Percentiles rank a stretch among this genome's conserved stretches.
Conservation (phyloP, 192 early-diverging fungal species). For the Coemansia sp. region DNA sequence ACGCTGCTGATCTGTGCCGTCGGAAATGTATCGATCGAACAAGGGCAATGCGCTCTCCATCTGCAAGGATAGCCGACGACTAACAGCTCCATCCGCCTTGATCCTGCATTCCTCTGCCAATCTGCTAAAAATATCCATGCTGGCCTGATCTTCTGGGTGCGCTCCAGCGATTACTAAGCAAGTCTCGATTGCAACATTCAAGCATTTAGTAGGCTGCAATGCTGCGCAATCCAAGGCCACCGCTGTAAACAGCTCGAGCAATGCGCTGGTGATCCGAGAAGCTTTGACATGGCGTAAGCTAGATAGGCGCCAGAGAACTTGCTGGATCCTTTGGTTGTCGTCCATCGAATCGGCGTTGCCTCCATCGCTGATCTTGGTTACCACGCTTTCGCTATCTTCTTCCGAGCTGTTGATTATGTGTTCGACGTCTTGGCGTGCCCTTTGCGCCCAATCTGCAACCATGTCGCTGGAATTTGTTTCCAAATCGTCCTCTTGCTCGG, state of each 20-base stretch:
- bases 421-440: conserved; percentile 8
- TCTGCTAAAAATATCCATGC: neutral
- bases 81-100: neutral
- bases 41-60: conserved; percentile 14
- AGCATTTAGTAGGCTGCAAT: conserved; percentile 7
- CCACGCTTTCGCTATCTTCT: neutral
- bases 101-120: neutral
- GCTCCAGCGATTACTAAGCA: conserved; percentile 14
- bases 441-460: conserved; percentile 14
- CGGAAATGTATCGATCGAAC: conserved; percentile 27
- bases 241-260: conserved; percentile 21
- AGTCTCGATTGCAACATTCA: conserved; percentile 23
- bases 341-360: neutral
- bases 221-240: conserved; percentile 11
- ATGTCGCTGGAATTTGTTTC: neutral
- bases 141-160: neutral
- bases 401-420: conserved; percentile 11
- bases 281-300: conserved; percentile 27
- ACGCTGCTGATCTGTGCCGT: conserved; percentile 20
- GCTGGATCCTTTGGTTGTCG: conserved; percentile 12
- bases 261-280: neutral
- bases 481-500: neutral
- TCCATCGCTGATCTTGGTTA: neutral
- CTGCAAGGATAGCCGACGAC: neutral
- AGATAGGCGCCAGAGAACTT: conserved; percentile 36